Conservation (phyloP, 192 early-diverging fungal species). For the Coemansia furcata region DNA sequence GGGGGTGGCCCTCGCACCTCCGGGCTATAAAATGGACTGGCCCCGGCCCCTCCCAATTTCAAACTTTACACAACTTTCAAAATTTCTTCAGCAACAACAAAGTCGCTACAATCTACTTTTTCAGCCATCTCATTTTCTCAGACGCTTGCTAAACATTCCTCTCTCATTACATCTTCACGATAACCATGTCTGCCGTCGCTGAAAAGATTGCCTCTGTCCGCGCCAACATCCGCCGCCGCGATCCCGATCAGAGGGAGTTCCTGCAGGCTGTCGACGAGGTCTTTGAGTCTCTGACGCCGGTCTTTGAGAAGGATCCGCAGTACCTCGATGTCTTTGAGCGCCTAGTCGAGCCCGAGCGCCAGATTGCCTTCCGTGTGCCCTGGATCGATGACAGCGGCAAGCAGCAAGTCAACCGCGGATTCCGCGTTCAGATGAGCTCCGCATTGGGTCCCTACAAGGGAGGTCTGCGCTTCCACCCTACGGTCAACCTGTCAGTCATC, state of each 20-base stretch:
- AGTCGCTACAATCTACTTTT: not conserved
- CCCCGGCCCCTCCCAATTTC: not conserved
- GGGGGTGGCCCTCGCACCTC: not conserved
- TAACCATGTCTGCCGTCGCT: slow-evolving; percentile 29
- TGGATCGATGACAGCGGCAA: slow-evolving; percentile 56
- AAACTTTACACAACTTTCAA: not conserved
- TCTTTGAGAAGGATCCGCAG: slow-evolving; percentile 49
- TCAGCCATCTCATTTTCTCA: not conserved
- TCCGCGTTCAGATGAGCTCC: slow-evolving; percentile 59
- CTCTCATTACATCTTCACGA: not conserved
- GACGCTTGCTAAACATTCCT: not conserved
- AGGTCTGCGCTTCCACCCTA: slow-evolving; percentile 57
- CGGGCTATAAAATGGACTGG: slow-evolving; percentile 5
- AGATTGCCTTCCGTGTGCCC: slow-evolving; percentile 54
- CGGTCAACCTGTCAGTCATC: slow-evolving; percentile 57
- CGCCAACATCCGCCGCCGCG: slow-evolving; percentile 37
- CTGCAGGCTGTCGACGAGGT: slow-evolving; percentile 55
- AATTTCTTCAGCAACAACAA: not conserved
- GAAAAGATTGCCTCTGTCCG: slow-evolving; percentile 41
- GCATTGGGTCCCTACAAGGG: slow-evolving; percentile 61
- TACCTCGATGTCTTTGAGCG: slow-evolving; percentile 53
- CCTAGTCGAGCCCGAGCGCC: slow-evolving; percentile 56
- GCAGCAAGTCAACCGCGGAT: slow-evolving; percentile 55
- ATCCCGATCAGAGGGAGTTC: slow-evolving; percentile 53
- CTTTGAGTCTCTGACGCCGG: slow-evolving; percentile 50